These are phyloP conservation scores for Colletotrichum noveboracense DNA, from an alignment of 2,329 filamentous ascomycete species.

Conservation along the genomic window DNA sequence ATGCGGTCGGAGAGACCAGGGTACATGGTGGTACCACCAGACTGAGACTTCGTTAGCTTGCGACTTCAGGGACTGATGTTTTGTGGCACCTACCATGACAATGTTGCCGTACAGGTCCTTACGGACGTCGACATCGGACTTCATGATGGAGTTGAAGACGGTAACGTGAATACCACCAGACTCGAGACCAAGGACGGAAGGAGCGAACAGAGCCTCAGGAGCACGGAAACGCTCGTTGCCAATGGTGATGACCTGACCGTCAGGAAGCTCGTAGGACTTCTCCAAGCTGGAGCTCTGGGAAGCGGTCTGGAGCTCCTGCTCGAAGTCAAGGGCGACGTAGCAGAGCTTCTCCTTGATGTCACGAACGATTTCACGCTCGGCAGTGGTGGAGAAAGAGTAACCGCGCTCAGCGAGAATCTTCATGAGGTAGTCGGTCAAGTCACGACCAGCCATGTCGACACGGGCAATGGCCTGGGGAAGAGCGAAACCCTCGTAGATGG, in stretches of 20 bases:
- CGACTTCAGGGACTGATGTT: not conserved
- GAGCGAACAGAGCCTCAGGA: conserved; percentile 99
- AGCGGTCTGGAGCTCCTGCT: conserved; percentile 99
- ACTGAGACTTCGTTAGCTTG: conserved; percentile 61
- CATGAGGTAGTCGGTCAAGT: conserved; percentile 99
- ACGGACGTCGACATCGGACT: conserved; percentile 99
- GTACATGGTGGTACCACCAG: conserved; percentile 99
- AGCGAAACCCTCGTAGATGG: conserved; percentile 99
- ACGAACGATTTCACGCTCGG: conserved; percentile 99
- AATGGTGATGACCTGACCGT: conserved; percentile 99
- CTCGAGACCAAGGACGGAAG: conserved; percentile 96
- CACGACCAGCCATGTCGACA: conserved; percentile 99
- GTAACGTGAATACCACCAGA: conserved; percentile 99
- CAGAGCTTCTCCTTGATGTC: conserved; percentile 99
- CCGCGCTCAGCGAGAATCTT: conserved; percentile 99
- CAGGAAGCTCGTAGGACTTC: conserved; percentile 99
- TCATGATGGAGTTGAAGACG: conserved; percentile 99
- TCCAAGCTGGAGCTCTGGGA: conserved; percentile 98
- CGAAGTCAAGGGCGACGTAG: conserved; percentile 99
- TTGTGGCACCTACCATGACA: conserved; percentile 85
- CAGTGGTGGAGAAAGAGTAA: conserved; percentile 99
- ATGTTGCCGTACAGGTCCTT: conserved; percentile 99
- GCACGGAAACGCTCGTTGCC: conserved; percentile 99
- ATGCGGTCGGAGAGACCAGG: conserved; percentile 99
- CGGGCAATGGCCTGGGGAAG: conserved; percentile 99